Base-by-base conservation (phyloP, 345 rosid genomes). In the Camelina laxa region DNA sequence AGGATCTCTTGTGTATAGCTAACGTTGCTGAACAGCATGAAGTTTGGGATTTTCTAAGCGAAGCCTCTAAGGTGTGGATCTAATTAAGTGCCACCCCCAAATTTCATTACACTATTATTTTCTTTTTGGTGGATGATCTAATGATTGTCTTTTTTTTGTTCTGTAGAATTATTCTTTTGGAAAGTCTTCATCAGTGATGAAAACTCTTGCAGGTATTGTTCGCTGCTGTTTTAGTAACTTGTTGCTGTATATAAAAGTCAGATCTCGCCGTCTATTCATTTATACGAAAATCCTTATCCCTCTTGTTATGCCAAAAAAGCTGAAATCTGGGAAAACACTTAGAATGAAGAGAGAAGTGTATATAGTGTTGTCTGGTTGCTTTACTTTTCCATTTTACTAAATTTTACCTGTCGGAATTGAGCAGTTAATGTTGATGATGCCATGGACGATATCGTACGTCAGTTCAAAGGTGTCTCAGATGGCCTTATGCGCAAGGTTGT, bases 381-480 rank as follows among this genome's bases (percentile, higher is more conserved):
- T 59, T 60, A 36, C 41, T 65, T 59, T 39, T 65, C 66, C 53
- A 36, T 65, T 60, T 22, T 31, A 39, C 45, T 60, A 49, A 36
- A 30, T 45, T 42, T 13, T 16, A 8, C 33, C 48, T 72, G 21
- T 48, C 62, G 72, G n/a, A 59, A 51, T 67, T 59, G 78, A 62
- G 69, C 90, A 96, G 98, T 96, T 68, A 91, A 92, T 79, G 98
- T 96, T 70, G 99, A 96, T 78, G 99, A 91, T 91, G 98, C 98
- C 10, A 82, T 91, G 80, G 99, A 92, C 62, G 99, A 96, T 81
- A 84, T 96, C 72, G 89, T 92, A 70, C 96, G 96, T 41, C 98
- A 91, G 69, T 81, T 88, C 79, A 89, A 86, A 85, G 99, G 96
- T 69, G 97, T 84, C 78, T 96, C 99, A 33, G 97, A 74, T 85